Conservation (phyloP, 139 green algal species). For the Micractinium sp. region DNA sequence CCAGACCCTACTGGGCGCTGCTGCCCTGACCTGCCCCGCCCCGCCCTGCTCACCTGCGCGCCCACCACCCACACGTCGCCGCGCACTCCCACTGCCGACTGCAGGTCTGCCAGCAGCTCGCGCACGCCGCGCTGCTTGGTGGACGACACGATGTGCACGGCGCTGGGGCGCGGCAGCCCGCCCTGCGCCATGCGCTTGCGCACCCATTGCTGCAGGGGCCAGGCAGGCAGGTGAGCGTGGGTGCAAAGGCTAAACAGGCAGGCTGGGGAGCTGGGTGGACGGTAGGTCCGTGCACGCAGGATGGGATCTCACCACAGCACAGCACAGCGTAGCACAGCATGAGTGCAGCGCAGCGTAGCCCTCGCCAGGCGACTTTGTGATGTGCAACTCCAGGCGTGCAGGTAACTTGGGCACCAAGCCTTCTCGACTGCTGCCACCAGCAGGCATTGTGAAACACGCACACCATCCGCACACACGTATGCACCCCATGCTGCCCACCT, state of each 20-base stretch:
- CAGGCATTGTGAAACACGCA: background rate
- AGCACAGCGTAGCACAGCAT: background rate
- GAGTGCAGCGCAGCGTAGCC: too few species aligned
- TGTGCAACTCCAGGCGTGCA: too few species aligned
- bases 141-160: constrained; percentile 72
- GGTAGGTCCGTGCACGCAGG: background rate
- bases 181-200: constrained; percentile 57
- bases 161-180: constrained; percentile 59
- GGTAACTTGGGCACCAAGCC: background rate
- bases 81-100: constrained; percentile 57
- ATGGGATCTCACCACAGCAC: background rate
- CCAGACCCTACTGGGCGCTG: too few species aligned
- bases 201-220: constrained; percentile 63
- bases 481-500: constrained; percentile 38
- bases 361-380: too few species aligned
- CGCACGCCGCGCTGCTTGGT: constrained; percentile 57
- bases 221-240: background rate
- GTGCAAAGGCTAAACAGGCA: background rate
- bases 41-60: constrained; percentile 17
- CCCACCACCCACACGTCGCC: constrained; percentile 96
- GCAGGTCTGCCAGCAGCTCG: constrained; percentile 58
- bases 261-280: too few species aligned
- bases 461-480: background rate
- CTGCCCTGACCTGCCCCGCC: too few species aligned
- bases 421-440: background rate